Evolutionary conservation across 768 basidiomycete genomes (phyloP), one percentile per base, ranked within the genome.

Genomic region (Suillus occidentalis): DNA sequence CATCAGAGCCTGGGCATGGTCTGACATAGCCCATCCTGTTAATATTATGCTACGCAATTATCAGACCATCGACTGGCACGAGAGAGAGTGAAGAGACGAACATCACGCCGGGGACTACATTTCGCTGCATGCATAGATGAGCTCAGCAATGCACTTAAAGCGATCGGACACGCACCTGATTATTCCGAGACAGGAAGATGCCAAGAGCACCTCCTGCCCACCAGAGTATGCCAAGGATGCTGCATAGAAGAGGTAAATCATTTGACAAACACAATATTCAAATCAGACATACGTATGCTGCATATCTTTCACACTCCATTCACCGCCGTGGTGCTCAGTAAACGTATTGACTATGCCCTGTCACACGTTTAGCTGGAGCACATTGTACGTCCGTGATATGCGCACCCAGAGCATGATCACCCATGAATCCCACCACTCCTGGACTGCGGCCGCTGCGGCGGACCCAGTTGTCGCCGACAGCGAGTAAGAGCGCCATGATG

Each of bases 1-100:
- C 87, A 88, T 89, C 58, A 95, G 81, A 6, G 86, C 87, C 78
- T 98, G 95, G 0, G 86, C 86, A 68, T 97, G 95, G 52, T 92
- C 88, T 0, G 91, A 91, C 92, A 97, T 96, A 0, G 90, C 95
- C 89, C 92, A 97, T 7, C 96, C 96, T 0, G 96, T 97, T 65
- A 97, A 80, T 64, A 94, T 88, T 68, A 96, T 89, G 57, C 91
- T 94, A 65, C 22, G 58, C 47, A 61, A 7, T 25, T 39, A 25
- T 65, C n/a, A 20, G 25, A 8, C 2, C 4, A 37, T 22, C 25
- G 22, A 61, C 25, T 9, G 20, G 12, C 34, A 36, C n/a, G 20
- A 34, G 5, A 60, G 37, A 36, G 53, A 56, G 63, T 20, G 25
- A 53, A 16, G 31, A 28, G 2, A 76, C 86, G 70, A 65, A 95